Evolutionary conservation across 78 protist genomes (phyloP), one percentile per base, ranked within the genome.

Genomic region (Cavenderia fasciculata): DNA sequence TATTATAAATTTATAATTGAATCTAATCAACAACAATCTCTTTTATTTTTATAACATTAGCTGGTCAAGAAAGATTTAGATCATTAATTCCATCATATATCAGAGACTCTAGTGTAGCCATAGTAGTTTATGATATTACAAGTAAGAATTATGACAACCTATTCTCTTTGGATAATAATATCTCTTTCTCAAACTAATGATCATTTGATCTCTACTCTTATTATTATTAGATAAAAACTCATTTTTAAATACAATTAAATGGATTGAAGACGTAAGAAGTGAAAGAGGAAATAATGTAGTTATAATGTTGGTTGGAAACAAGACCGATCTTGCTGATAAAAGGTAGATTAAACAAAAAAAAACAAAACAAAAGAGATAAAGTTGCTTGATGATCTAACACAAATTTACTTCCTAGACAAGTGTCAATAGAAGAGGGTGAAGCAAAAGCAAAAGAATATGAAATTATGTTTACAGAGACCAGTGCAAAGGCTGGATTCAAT

Each of bases 51-150:
- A 44, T 41, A 14, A 11, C 8, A 46, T 11, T 14, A 14, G 87
- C 84, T 8, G 79, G 84, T 62, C 86, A 96, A 94, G 92, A 95
- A 92, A 74, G 98, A 36, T 98, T 97, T 74, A 92, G 99, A 16
- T 51, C 97, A 2, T 77, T 99, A 43, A 98, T 99, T 62, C 99
- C 99, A 16, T 86, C 97, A 33, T 99, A 99, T 82, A 97, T 99
- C 65, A 94, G 99, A 36, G 99, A 99, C 85, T 95, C 98, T 19
- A 72, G 95, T 8, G 99, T 96, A 14, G 99, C 99, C 11, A 96
- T 99, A 52, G 91, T 98, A 18, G 98, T 97, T n/a, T 99, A 96
- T 73, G 99, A 99, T 79, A 87, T 99, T 44, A 96, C 99, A 40
- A 97, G 98, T 94, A 63, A 33, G 91, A 19, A 51, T 56, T 25